Evolutionary conservation across 164 flowering plant species (phyloP), one percentile per base, ranked within the genome.

Genomic region (Malania oleifera): DNA sequence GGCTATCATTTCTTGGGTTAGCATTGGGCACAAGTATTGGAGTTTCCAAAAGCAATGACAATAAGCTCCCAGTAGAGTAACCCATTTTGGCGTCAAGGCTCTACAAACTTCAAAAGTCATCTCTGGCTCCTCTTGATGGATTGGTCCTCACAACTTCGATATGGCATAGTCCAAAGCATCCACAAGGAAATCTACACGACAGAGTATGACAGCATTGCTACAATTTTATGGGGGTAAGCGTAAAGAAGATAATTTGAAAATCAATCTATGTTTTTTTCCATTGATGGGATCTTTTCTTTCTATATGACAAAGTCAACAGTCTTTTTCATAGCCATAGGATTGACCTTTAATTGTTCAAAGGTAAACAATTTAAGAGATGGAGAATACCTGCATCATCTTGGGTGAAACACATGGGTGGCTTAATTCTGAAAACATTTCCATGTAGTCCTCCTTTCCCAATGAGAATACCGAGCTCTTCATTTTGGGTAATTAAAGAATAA

Each of bases 331-430:
- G n/a, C n/a, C n/a, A n/a, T n/a, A n/a, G n/a, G n/a, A n/a, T n/a
- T n/a, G n/a, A n/a, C n/a, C n/a, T 15, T 53, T 24, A n/a, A 43
- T 18, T 54, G 44, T 20, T 17, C 5, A 14, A 44, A 44, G 48
- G 5, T 64, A 15, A 49, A 23, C 19, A 28, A 9, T 19, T 23
- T 47, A n/a, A 43, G 47, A 40, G 50, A 43, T 7, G 22, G 22
- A 44, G 44, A 18, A 38, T 71, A 90, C 97, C 99, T 64, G 99
- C 96, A 80, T 90, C 99, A 17, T 86, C 87, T 71, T 82, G 85
- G 63, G 74, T 80, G 71, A 93, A 93, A 58, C 97, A 93, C 97
- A 90, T 93, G 0, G 99, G 99, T 40, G 99, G 96, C 66, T 88
- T 90, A 68, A 93, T 77, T 62, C 99, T 73, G 81, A 93, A 93